phyloP scores from a whole-genome alignment of 2,329 filamentous ascomycete genomes.

The Fusarium cicatricum region DNA sequence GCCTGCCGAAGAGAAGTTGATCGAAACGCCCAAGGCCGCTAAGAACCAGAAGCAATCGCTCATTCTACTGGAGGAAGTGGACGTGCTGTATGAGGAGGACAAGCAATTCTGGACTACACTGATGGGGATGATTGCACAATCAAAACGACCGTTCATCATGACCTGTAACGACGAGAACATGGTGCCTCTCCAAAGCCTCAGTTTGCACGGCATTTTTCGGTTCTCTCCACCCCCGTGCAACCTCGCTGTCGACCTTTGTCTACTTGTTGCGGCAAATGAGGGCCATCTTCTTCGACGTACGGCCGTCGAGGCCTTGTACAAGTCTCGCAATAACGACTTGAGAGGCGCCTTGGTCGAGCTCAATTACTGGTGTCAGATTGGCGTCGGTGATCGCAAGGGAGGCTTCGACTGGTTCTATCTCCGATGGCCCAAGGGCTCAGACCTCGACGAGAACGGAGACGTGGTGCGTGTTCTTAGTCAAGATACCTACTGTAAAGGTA shows the following conservation, averaged over 20 bases:
- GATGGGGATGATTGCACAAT: conserved; percentile 78
- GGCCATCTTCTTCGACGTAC: conserved; percentile 79
- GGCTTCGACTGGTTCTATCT: conserved; percentile 91
- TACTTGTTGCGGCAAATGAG: conserved; percentile 86
- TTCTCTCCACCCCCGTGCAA: conserved; percentile 72
- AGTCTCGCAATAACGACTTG: conserved; percentile 74
- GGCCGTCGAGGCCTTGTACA: conserved; percentile 75
- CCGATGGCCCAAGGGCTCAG: conserved; percentile 76
- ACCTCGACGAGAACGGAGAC: conserved; percentile 72
- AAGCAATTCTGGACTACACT: conserved; percentile 93
- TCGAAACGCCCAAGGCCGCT: conserved; percentile 45
- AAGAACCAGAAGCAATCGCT: conserved; percentile 87
- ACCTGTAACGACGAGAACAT: conserved; percentile 93
- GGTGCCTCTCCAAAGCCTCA: conserved; percentile 77
- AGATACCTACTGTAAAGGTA: conserved; percentile 77
- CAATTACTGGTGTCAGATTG: conserved; percentile 97
- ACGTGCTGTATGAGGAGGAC: conserved; percentile 94
- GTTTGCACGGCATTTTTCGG: conserved; percentile 85
- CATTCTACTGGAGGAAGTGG: conserved; percentile 92
- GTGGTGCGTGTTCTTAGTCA: conserved; percentile 81
- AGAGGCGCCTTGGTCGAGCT: conserved; percentile 84
- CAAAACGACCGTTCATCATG: conserved; percentile 91
- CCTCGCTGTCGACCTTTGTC: conserved; percentile 79
- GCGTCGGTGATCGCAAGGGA: conserved; percentile 85
- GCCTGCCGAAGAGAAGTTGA: conserved; percentile 32